These are phyloP conservation scores for Cymbopogon citratus DNA, from an alignment of 176 grass and related monocot species.

Conservation along the genomic window DNA sequence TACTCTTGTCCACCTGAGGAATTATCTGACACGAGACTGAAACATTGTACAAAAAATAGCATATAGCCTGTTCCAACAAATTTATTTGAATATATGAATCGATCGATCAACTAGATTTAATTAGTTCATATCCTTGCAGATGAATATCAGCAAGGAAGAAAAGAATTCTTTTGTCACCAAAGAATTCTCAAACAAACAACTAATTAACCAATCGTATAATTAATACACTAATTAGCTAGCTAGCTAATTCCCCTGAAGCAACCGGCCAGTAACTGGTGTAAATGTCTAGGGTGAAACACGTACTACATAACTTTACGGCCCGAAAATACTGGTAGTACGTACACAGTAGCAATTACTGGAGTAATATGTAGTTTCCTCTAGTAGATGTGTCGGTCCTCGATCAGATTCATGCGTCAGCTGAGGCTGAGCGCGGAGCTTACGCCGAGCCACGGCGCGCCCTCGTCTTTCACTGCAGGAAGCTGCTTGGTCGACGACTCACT, in stretches of 20 bases:
- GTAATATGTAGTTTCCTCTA: not conserved
- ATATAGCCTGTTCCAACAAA: not conserved
- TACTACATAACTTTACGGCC: not conserved
- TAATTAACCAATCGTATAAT: conserved; percentile 3
- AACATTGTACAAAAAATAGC: not conserved
- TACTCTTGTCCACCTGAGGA: not conserved
- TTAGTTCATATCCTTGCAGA: not conserved
- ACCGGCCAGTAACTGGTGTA: not conserved
- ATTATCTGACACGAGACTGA: not conserved
- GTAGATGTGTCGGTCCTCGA: not conserved
- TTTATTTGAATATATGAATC: not conserved
- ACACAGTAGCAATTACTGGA: not conserved
- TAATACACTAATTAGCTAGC: not conserved
- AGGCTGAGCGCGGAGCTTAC: conserved; percentile 29
- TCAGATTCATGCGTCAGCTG: not conserved
- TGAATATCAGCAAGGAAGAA: not conserved
- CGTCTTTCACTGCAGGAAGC: not conserved
- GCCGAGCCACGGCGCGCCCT: conserved; percentile 31
- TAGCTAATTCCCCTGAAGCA: conserved; percentile 9
- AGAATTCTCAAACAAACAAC: conserved; percentile 35
- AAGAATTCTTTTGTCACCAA: conserved; percentile 31
- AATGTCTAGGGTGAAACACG: not conserved
- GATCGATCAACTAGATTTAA: not conserved
- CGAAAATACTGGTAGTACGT: not conserved
- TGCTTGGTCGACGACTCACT: not conserved